Percentiles rank a stretch among this genome's conserved stretches.
These are phyloP conservation scores for Isoetes engelmannii DNA, from an alignment of 83 land plant species.

Conservation along the genomic window DNA sequence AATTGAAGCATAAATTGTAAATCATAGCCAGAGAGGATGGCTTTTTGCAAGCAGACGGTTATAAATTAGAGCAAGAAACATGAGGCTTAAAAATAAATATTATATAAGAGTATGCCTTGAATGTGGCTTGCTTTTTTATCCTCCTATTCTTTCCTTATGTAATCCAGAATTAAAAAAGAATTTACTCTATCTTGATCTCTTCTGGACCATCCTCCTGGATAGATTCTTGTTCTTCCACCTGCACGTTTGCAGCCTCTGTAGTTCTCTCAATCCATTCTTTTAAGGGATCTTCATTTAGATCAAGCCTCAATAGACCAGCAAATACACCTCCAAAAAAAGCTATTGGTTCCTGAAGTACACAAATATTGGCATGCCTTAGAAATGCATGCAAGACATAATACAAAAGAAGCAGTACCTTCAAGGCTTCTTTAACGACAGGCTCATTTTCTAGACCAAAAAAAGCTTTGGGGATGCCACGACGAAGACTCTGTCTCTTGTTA, in stretches of 20 bases:
- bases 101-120: too few species aligned
- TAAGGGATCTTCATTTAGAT: constrained; percentile 87
- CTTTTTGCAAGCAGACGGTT: too few species aligned
- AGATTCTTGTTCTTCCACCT: constrained; percentile 30
- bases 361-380: neutral
- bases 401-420: constrained; percentile 34
- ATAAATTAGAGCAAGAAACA: too few species aligned
- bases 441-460: constrained; percentile 43
- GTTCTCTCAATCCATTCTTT: constrained; percentile 82
- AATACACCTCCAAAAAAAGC: constrained; percentile 88
- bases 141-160: neutral
- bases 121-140: too few species aligned
- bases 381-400: neutral
- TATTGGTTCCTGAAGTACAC: constrained; percentile 59
- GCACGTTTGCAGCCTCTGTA: constrained; percentile 67
- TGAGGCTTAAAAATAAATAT: too few species aligned
- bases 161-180: constrained; percentile 29
- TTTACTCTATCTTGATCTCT: constrained; percentile 71
- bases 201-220: constrained; percentile 47
- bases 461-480: constrained; percentile 11
- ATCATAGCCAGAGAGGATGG: too few species aligned
- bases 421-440: constrained; percentile 49
- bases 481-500: too few species aligned
- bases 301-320: constrained; percentile 86
- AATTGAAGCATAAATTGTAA: too few species aligned